Conservation (phyloP, 192 early-diverging fungal genomes). For the Gamsiella multidivaricata region DNA sequence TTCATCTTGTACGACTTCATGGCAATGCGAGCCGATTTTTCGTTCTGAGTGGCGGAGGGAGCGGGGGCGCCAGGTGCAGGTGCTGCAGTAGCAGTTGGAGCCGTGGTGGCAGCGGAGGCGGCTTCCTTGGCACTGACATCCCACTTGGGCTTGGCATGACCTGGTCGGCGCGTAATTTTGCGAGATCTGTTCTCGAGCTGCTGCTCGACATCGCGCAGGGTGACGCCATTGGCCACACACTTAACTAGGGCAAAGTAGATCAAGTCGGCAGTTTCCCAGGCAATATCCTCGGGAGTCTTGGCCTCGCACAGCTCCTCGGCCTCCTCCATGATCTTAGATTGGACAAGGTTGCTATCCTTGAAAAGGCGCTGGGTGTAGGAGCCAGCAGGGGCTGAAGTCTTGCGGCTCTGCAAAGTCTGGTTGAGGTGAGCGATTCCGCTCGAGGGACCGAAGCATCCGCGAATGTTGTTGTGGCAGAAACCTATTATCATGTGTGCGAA, state of each 20-base stretch:
- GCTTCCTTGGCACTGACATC: slow-evolving; percentile 39
- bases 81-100: slow-evolving; percentile 5
- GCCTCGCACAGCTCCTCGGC: slow-evolving; percentile 93
- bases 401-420: slow-evolving; percentile 74
- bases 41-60: slow-evolving; percentile 28
- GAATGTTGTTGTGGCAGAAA: slow-evolving; percentile 94
- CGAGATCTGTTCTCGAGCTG: slow-evolving; percentile 85
- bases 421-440: slow-evolving; percentile 81
- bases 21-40: slow-evolving; percentile 67
- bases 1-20: slow-evolving; percentile 77
- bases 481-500: slow-evolving; percentile 63
- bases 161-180: slow-evolving; percentile 88
- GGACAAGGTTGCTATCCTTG: slow-evolving; percentile 79
- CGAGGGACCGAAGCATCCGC: slow-evolving; percentile 90
- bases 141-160: slow-evolving; percentile 94
- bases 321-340: slow-evolving; percentile 96
- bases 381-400: slow-evolving; percentile 79
- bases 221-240: slow-evolving; percentile 84
- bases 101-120: slow-evolving; percentile 4
- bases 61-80: slow-evolving; percentile 33
- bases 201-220: slow-evolving; percentile 86
- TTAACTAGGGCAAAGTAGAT: slow-evolving; percentile 95
- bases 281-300: slow-evolving; percentile 77
- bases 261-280: slow-evolving; percentile 95
- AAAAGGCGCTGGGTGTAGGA: slow-evolving; percentile 94